Evolutionary conservation across 805 yeast genomes (phyloP), one percentile per base, ranked within the genome.

Genomic region (Candida morakotiae): DNA sequence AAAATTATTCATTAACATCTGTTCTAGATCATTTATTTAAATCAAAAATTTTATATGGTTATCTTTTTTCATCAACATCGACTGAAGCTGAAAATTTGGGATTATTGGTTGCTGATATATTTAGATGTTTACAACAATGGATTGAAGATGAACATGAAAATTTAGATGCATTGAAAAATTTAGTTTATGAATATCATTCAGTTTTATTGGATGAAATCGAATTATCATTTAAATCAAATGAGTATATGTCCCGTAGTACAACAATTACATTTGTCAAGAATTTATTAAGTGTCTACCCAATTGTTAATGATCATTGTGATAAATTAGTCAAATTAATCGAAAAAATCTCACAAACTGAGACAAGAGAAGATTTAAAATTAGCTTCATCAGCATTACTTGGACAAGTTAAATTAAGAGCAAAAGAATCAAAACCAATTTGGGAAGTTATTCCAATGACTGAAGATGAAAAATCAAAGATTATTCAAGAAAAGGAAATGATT

Each of bases 71-170:
- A 1, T 74, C 79, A 37, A 84, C 96, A 0, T 72, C 86, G 0
- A 58, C 69, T 3, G 96, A 89, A 52, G 80, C 95, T 1, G 95
- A 88, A 48, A 84, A 85, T 52, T 56, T 88, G 26, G 95, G 95
- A 3, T 57, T 86, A 9, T 88, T 89, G 47, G 75, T 77, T 47
- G 66, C 76, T 18, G 79, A 76, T 17, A 43, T 83, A 1, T 60
- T 87, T 29, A 60, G 55, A 5, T 59, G 58, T 16, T 62, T 81
- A 29, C 73, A 75, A 38, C 41, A 49, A 44, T 75, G 84, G 69
- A 52, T 53, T 1, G 35, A 29, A 45, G 19, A 58, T 49, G 28
- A 34, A 39, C 14, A 30, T 8, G 21, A 48, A 6, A 35, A 49
- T 2, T 62, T 56, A 45, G 64, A 62, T 10, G 57, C 54, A 10